Conservation (phyloP, 129 eudicot genomes). For the Flaveria sonorensis region DNA sequence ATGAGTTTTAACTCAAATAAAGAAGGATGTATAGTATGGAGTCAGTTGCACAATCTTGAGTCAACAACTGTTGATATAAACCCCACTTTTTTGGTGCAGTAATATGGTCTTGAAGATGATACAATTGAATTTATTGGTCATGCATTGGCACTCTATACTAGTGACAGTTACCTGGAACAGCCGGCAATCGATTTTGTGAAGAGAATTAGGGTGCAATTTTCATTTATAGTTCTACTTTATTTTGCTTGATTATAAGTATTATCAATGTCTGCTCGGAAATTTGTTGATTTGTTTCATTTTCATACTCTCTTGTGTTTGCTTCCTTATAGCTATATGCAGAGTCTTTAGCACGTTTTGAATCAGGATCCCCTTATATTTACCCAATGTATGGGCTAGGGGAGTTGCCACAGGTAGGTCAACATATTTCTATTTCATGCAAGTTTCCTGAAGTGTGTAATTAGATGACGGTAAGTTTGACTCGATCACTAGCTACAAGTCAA, state of each 20-base stretch:
- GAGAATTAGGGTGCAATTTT: constrained; percentile 67
- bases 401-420: constrained; percentile 80
- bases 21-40: background rate
- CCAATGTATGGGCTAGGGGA: constrained; percentile 96
- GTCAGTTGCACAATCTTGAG: background rate
- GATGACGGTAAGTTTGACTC: background rate
- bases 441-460: constrained; percentile 9
- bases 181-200: constrained; percentile 85
- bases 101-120: constrained; percentile 94
- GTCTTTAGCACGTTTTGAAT: constrained; percentile 83
- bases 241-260: background rate
- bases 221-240: constrained; percentile 1
- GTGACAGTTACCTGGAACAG: constrained; percentile 69
- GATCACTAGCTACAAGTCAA: background rate
- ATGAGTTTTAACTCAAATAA: background rate
- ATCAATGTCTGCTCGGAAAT: background rate
- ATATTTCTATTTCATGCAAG: constrained; percentile 1
- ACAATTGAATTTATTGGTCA: constrained; percentile 92
- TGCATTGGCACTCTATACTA: constrained; percentile 82
- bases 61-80: background rate
- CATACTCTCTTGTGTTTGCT: constrained; percentile 4
- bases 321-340: constrained; percentile 81
- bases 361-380: constrained; percentile 91
- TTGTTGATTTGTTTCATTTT: constrained; percentile 12
- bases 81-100: constrained; percentile 42